Conservation (phyloP, 2,329 filamentous ascomycete species). For the Pyrenophora seminiperda region DNA sequence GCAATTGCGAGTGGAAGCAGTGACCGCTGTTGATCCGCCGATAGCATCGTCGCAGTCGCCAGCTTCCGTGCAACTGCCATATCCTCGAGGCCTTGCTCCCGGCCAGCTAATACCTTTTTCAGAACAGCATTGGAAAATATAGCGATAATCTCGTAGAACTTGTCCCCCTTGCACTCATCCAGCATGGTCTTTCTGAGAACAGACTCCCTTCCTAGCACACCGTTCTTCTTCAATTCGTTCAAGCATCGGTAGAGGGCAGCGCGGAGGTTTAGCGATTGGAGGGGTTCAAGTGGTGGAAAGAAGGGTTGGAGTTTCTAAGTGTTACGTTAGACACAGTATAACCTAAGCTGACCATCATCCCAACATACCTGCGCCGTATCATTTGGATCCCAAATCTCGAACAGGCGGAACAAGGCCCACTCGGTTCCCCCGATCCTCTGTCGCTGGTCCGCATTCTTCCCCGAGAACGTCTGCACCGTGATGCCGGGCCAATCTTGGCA, state of each 20-base stretch:
- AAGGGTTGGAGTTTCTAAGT: slow-evolving; percentile 81
- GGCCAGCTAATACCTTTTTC: slow-evolving; percentile 65
- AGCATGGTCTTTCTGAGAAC: slow-evolving; percentile 92
- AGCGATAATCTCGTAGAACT: slow-evolving; percentile 83
- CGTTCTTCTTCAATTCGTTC: slow-evolving; percentile 86
- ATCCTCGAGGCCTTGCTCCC: slow-evolving; percentile 49
- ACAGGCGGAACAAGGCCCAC: slow-evolving; percentile 89
- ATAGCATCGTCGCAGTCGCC: slow-evolving; percentile 49
- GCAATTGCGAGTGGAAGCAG: slow-evolving; percentile 73
- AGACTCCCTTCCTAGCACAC: slow-evolving; percentile 76
- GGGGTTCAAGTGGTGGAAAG: slow-evolving; percentile 86
- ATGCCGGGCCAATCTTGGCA: slow-evolving; percentile 81
- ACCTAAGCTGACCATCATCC: neutral
- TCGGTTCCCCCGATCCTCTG: slow-evolving; percentile 81
- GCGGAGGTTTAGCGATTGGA: slow-evolving; percentile 89
- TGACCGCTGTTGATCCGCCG: slow-evolving; percentile 41
- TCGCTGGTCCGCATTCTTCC: slow-evolving; percentile 76
- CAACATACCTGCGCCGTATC: slow-evolving; percentile 70
- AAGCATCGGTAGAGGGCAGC: slow-evolving; percentile 80
- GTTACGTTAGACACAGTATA: slow-evolving; percentile 2
- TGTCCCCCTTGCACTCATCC: slow-evolving; percentile 92
- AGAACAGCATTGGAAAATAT: slow-evolving; percentile 83
- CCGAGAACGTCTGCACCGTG: slow-evolving; percentile 69
- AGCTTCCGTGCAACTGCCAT: slow-evolving; percentile 57
- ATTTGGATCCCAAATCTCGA: slow-evolving; percentile 79